Conservation (phyloP, 208 protist genomes). For the Trypanosoma melophagium region DNA sequence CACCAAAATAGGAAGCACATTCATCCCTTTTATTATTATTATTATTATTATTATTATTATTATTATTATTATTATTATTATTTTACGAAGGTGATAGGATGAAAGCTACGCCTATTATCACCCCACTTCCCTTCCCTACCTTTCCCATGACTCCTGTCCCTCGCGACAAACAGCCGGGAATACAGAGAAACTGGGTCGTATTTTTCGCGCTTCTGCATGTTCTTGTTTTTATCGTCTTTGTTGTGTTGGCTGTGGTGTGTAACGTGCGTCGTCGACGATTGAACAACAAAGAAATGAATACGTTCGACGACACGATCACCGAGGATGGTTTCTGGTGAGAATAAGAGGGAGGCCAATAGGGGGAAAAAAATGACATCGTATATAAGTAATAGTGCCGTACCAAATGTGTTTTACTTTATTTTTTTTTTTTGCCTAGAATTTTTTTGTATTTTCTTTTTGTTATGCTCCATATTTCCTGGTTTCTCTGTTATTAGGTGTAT, state of each 20-base stretch:
- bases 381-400: background rate
- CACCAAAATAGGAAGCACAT: no score
- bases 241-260: constrained; percentile 37
- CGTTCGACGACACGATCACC: background rate
- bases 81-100: background rate
- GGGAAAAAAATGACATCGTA: no score
- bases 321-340: constrained; percentile 5
- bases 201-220: constrained; percentile 30
- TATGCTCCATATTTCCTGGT: background rate
- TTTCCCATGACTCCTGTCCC: constrained; percentile 26
- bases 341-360: no score
- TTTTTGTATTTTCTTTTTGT: constrained; percentile 7
- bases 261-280: background rate
- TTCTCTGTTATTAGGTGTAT: constrained; percentile 8
- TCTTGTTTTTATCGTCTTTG: constrained; percentile 38
- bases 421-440: constrained; percentile 3
- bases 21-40: no score
- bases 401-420: constrained; percentile 3
- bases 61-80: no score
- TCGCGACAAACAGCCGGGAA: constrained; percentile 14
- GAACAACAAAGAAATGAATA: constrained; percentile 5
- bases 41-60: no score
- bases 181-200: constrained; percentile 41
- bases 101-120: constrained; percentile 21
- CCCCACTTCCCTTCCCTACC: constrained; percentile 49